phyloP scores from a whole-genome alignment of 1,284 basidiomycete genomes.

The Cutaneotrichosporon cutaneum region DNA sequence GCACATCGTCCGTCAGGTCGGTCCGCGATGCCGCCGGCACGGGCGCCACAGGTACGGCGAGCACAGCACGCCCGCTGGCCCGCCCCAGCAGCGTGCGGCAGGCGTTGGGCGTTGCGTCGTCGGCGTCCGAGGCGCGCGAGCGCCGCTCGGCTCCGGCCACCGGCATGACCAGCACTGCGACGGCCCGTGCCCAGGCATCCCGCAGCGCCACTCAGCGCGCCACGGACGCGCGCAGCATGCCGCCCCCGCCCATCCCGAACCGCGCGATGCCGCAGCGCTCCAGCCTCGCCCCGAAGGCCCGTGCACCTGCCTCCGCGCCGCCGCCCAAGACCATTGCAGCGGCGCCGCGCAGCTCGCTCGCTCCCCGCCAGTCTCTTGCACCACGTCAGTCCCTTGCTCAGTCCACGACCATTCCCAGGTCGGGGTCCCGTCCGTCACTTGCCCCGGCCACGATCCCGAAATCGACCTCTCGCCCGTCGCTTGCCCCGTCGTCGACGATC shows the following conservation, averaged over 20 bases:
- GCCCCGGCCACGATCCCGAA: not conserved
- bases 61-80: not conserved
- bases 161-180: not conserved
- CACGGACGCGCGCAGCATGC: conserved; percentile 1
- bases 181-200: not conserved
- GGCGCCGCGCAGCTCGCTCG: not conserved
- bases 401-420: not conserved
- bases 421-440: not conserved
- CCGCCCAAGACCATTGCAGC: not conserved
- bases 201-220: not conserved
- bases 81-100: conserved; percentile 5
- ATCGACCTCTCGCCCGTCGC: not conserved
- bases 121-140: not conserved
- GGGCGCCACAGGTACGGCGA: not conserved
- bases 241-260: not conserved
- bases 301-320: not conserved
- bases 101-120: not conserved
- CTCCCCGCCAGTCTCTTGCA: not conserved
- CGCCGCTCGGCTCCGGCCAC: not conserved
- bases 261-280: not conserved
- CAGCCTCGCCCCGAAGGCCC: not conserved
- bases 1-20: not conserved
- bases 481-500: not conserved
- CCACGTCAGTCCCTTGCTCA: not conserved
- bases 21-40: not conserved